Base-by-base conservation (phyloP, 257 asterid species). In the Cinchona pubescens region DNA sequence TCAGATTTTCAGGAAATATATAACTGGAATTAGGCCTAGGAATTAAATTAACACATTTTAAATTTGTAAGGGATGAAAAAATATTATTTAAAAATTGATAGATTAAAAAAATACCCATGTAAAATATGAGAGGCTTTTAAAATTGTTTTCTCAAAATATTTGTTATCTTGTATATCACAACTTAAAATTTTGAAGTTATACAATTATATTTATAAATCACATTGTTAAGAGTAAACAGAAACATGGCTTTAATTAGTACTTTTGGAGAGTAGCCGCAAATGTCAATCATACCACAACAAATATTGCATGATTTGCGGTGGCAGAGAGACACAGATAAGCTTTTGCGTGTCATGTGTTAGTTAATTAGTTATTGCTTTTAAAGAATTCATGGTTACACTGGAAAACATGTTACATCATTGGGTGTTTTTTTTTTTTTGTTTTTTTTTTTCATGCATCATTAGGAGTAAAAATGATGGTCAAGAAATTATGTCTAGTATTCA, bases 281-380 rank as follows among this genome's bases (percentile, higher is more conserved):
- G 45, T 15, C 75, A 55, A 71, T 71, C 51, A 56, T n/a, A 15
- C 21, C 60, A 4, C 14, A 35, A 35, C 16, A 35, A 59, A 56
- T 35, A n/a, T 49, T 61, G 75, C 75, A 55, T 55, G 75, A 71
- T 55, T 71, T 55, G 67, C 67, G 75, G 67, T 71, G 75, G 27
- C 16, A 71, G 56, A 15, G 25, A 1, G 37, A 23, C 3, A 16
- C 27, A 7, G 1, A 18, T 34, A 13, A 13, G 38, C 38, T 53
- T 71, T 71, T 71, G 49, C 9, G 9, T 4, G 18, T 49, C 51
- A 53, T 53, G 75, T 51, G 75, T 37, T 55, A 27, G 75, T 71
- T 71, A 71, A 6, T 1, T 30, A 60, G 38, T 29, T 60, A 29
- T 60, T 19, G 73, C 60, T 7, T 21, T 53, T 55, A 2, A 14